Evolutionary conservation across 257 asterid species (phyloP), one percentile per base, ranked within the genome.

Genomic region (Fraxinus cuspidata): DNA sequence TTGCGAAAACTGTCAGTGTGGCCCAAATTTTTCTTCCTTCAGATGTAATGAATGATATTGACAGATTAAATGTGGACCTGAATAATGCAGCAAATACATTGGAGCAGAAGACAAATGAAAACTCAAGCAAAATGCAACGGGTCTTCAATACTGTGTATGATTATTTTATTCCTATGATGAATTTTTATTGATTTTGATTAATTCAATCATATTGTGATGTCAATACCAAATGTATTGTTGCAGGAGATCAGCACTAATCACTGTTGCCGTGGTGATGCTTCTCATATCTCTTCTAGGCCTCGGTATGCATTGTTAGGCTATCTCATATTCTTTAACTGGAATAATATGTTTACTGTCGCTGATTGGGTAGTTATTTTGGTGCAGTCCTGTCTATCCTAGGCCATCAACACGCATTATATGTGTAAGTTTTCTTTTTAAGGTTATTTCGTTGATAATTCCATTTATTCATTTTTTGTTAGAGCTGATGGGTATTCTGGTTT

Each of bases 21-120:
- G 97, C 98, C 71, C 97, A 92, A 81, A 85, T 88, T 35, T 93
- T 89, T 88, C 96, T 96, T 77, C 98, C 99, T 31, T 89, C 97
- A 44, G 97, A 96, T 73, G 90, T 91, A 71, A 85, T 71, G 76
- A 67, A 67, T 72, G 97, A 89, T 80, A 96, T 93, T 73, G 99
- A 96, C 79, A 81, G 74, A 51, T 81, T 96, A 81, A 93, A 88
- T 75, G 84, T 75, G 49, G 92, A 96, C 73, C 81, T 96, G 44
- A 83, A 91, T 73, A 80, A 83, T 72, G 97, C 99, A 75, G 97
- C 98, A 11, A 78, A 87, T 82, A 90, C 83, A 0, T 81, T 96
- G 84, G 86, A 92, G 86, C 83, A 83, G 42, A 92, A 90, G 84
- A 96, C 99, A 29, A 47, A 80, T 65, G 92, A 90, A 77, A 96